These are phyloP conservation scores for Linnemannia schmuckeri DNA, from an alignment of 192 early-diverging fungal genomes.

Conservation along the genomic window DNA sequence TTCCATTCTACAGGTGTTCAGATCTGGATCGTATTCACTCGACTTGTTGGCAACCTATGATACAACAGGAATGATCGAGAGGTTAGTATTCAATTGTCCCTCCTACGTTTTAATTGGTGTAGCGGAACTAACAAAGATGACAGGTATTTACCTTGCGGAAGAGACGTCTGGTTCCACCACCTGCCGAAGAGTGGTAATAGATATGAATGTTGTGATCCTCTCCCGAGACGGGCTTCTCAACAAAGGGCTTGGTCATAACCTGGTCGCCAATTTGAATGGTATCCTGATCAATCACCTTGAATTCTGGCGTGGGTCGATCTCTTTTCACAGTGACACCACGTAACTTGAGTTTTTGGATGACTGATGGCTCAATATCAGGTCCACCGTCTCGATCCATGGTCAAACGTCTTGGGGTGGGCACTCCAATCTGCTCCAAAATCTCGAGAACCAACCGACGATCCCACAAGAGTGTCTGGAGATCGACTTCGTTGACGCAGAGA, in stretches of 20 bases:
- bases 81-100: neutral
- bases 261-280: slow-evolving; percentile 76
- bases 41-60: slow-evolving; percentile 93
- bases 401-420: slow-evolving; percentile 84
- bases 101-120: neutral
- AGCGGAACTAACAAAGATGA: neutral
- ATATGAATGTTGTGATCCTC: slow-evolving; percentile 98
- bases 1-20: slow-evolving; percentile 72
- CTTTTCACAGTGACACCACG: slow-evolving; percentile 62
- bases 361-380: slow-evolving; percentile 65
- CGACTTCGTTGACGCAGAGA: slow-evolving; percentile 90
- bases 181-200: slow-evolving; percentile 85
- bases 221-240: slow-evolving; percentile 97
- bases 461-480: slow-evolving; percentile 86
- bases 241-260: slow-evolving; percentile 90
- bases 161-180: slow-evolving; percentile 82
- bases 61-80: neutral
- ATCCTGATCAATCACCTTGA: slow-evolving; percentile 70
- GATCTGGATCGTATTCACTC: slow-evolving; percentile 83
- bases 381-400: slow-evolving; percentile 77
- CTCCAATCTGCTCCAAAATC: slow-evolving; percentile 83
- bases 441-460: slow-evolving; percentile 88
- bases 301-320: slow-evolving; percentile 34
- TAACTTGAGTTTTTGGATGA: slow-evolving; percentile 66
- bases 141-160: slow-evolving; percentile 76